Conservation (phyloP, 2,329 filamentous ascomycete genomes). For the Fusarium continuum region DNA sequence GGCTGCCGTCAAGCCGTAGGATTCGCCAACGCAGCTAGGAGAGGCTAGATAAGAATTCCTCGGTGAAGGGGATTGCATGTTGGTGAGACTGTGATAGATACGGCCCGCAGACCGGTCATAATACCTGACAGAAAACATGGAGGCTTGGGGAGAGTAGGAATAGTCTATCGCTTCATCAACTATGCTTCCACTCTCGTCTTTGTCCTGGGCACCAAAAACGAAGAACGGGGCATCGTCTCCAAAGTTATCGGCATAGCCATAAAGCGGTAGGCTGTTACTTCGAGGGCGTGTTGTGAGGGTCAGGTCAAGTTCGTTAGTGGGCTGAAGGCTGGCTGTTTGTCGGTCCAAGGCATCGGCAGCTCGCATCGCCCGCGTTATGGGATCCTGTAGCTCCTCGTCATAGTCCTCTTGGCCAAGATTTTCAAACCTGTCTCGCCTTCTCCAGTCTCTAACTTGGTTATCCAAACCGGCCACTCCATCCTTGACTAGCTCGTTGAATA, state of each 20-base stretch:
- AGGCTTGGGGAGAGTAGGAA: slow-evolving; percentile 30
- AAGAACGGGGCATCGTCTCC: slow-evolving; percentile 58
- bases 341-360: slow-evolving; percentile 67
- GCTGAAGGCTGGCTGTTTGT: slow-evolving; percentile 64
- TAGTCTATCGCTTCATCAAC: slow-evolving; percentile 26
- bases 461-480: slow-evolving; percentile 56
- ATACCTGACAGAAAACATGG: slow-evolving; percentile 45
- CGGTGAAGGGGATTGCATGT: slow-evolving; percentile 36
- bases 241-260: slow-evolving; percentile 54
- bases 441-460: slow-evolving; percentile 36
- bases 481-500: slow-evolving; percentile 62
- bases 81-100: slow-evolving; percentile 32
- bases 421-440: slow-evolving; percentile 31
- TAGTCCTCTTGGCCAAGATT: slow-evolving; percentile 27
- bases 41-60: slow-evolving; percentile 27
- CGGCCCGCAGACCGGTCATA: slow-evolving; percentile 41
- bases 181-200: slow-evolving; percentile 35
- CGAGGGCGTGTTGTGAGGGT: slow-evolving; percentile 52
- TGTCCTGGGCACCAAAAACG: slow-evolving; percentile 55
- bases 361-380: slow-evolving; percentile 64
- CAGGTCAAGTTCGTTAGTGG: slow-evolving; percentile 58
- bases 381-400: slow-evolving; percentile 53
- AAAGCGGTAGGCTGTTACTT: slow-evolving; percentile 61
- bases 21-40: slow-evolving; percentile 50
- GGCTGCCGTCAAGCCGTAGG: slow-evolving; percentile 36